Conservation (phyloP, 192 early-diverging fungal genomes). For the Diversispora epigaea region DNA sequence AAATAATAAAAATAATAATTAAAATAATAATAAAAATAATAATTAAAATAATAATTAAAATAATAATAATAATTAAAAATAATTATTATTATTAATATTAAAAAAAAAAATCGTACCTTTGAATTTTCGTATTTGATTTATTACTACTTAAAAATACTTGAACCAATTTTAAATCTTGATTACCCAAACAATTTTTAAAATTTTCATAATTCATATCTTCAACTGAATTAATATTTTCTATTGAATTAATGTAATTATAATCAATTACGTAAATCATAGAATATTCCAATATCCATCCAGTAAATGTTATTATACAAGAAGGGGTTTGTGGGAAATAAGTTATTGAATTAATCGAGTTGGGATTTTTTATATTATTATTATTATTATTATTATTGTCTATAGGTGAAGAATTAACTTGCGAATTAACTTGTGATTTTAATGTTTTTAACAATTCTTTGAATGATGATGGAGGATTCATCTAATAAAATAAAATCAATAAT, state of each 20-base stretch:
- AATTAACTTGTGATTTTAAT: not conserved
- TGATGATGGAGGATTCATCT: no score
- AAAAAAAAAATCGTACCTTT: not conserved
- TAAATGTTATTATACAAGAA: not conserved
- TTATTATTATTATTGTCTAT: not conserved
- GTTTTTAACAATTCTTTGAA: no score
- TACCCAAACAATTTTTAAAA: not conserved
- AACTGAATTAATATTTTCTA: not conserved
- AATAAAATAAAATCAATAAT: no score
- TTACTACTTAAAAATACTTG: not conserved
- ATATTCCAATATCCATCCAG: constrained; percentile 13
- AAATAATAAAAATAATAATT: not conserved
- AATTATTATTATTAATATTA: not conserved
- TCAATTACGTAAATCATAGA: not conserved
- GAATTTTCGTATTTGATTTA: not conserved
- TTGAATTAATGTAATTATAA: not conserved
- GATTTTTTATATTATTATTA: no score
- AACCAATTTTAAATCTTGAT: not conserved
- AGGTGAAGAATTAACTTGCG: not conserved
- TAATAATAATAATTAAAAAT: not conserved
- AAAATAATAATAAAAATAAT: not conserved
- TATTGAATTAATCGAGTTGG: not conserved
- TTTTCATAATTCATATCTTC: not conserved
- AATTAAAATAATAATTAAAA: not conserved
- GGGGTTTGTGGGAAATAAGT: not conserved